Base-by-base conservation (phyloP, 2,329 filamentous ascomycete species). In the Rutstroemia sp. region DNA sequence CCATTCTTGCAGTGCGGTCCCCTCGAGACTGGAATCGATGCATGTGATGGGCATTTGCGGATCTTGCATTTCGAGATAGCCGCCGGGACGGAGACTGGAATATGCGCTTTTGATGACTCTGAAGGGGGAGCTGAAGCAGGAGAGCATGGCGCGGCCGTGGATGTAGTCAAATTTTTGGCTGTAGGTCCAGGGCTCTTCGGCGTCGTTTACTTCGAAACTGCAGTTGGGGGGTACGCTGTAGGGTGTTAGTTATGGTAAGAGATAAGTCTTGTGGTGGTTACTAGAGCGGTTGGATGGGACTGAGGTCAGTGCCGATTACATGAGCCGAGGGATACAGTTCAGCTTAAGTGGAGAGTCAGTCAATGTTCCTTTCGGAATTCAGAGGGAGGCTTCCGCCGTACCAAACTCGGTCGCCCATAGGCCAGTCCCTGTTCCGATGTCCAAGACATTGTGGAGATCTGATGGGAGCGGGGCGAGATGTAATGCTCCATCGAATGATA, bases 161-260 rank as follows among this genome's bases (percentile, higher is more conserved):
- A 81, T 75, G 57, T 73, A 76, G 63, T 80, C 77, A 62, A 79
- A 79, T 58, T 76, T 69, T 2, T 71, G 65, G 54, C 73, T 75
- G 6, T 53, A 63, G 23, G 73, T 67, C 78, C 78, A 82, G 5
- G 73, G 68, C 53, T 76, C 70, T 63, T 79, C 75, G 8, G 75
- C 70, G 60, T 81, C 78, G 59, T 80, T 76, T 17, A 81, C 70
- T 51, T 78, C 67, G 62, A 80, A 80, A n/a, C 70, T 69, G 30
- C 78, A 70, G 58, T 80, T 81, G n/a, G 75, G 72, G 17, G 77
- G 78, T 19, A 61, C 57, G 40, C 61, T 60, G 21, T 6, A n/a
- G 10, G 14, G 6, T 56, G 17, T 23, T 40, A 25, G 27, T 40
- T 23, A 45, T 8, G 12, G 21, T n/a, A 2, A 14, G n/a, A 19